A percentile compares a stretch with the other conserved stretches of the same genome.
These are phyloP conservation scores for Hortiboletus campestris DNA, from an alignment of 768 basidiomycete genomes.

Conservation along the genomic window DNA sequence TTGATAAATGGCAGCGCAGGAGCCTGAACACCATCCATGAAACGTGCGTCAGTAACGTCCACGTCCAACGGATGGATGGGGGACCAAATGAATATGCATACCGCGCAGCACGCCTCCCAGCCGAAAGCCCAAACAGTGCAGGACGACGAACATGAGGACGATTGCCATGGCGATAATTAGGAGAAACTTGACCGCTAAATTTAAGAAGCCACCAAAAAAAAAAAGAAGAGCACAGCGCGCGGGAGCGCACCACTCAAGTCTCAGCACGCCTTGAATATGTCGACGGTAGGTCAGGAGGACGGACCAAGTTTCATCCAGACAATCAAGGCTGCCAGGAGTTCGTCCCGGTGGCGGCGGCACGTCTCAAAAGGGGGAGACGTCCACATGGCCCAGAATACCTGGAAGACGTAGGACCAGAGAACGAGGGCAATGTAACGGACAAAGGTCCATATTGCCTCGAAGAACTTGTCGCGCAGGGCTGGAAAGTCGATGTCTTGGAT, in stretches of 20 bases:
- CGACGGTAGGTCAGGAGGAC: background rate
- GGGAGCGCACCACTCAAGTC: too few species aligned
- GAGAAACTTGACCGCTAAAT: too few species aligned
- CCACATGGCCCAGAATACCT: constrained; percentile 14
- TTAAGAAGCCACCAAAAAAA: too few species aligned
- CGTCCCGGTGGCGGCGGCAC: constrained; percentile 22
- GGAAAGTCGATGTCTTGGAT: constrained; percentile 2
- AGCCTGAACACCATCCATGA: background rate
- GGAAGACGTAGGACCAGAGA: constrained; percentile 8
- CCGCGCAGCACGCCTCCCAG: constrained; percentile 4
- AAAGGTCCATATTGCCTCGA: background rate
- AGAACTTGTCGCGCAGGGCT: background rate
- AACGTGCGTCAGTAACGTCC: background rate
- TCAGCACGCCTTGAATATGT: background rate
- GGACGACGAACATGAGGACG: background rate
- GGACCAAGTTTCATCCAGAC: constrained; percentile 12
- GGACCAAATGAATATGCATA: background rate
- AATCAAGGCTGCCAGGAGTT: constrained; percentile 7
- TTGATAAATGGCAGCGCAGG: constrained; percentile 19
- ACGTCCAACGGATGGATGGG: too few species aligned
- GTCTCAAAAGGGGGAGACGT: constrained; percentile 23
- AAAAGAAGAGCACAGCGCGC: too few species aligned
- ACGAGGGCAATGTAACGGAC: background rate
- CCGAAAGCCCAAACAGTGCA: constrained; percentile 1
- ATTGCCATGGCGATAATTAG: too few species aligned